Evolutionary conservation across 345 rosid species (phyloP).

Genomic region (Clausena lansium): DNA sequence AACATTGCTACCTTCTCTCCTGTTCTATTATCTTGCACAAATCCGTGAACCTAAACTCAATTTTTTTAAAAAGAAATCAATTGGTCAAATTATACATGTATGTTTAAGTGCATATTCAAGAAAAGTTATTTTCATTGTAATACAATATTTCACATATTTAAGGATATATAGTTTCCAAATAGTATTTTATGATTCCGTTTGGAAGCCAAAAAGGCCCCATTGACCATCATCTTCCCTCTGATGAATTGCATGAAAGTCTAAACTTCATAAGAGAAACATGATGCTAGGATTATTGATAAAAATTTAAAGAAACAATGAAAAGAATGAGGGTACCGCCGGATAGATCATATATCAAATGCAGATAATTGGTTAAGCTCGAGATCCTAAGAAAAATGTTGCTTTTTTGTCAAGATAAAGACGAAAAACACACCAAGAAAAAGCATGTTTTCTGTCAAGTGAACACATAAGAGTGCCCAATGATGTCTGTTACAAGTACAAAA

Average conservation of each 20-base stretch:
- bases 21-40: conserved; percentile 90
- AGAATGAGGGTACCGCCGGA: background rate
- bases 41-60: conserved; percentile 77
- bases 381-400: background rate
- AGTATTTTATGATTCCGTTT: background rate
- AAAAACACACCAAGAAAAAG: background rate
- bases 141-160: background rate
- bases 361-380: background rate
- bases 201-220: background rate
- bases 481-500: conserved; percentile 12
- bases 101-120: background rate
- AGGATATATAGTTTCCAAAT: background rate
- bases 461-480: background rate
- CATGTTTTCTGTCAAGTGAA: background rate
- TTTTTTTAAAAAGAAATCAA: background rate
- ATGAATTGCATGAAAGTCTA: background rate
- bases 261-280: background rate
- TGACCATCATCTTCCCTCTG: background rate
- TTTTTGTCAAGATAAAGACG: background rate
- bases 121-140: background rate
- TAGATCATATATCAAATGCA: background rate
- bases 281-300: background rate
- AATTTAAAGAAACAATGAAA: background rate
- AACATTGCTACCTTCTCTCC: conserved; percentile 97
- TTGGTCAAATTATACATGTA: background rate